Evolutionary conservation across 768 basidiomycete genomes (phyloP), one percentile per base, ranked within the genome.

Genomic region (Psilocybe azurescens): DNA sequence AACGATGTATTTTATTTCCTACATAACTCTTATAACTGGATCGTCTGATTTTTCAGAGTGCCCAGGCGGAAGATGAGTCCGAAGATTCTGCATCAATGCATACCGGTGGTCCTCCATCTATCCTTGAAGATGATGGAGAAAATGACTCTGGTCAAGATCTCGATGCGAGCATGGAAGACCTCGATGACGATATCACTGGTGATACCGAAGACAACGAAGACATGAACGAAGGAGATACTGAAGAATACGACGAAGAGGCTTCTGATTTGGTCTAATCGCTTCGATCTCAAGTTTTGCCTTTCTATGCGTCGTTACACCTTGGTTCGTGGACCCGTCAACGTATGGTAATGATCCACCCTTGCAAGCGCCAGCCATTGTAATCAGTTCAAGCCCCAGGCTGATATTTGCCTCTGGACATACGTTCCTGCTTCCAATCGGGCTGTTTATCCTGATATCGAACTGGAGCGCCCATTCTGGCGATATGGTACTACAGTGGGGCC

Each of bases 81-180:
- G 82, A 82, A n/a, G 82, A 81, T 20, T 78, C 78, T 29, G 76
- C 70, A 11, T 81, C 79, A 16, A 79, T 76, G 39, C 81, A 77
- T 24, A 78, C 77, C 10, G 77, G 74, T 30, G 79, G 71, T 6
- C 75, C 77, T 14, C 78, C 77, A 5, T 83, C 83, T 7, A 69
- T 78, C 1, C 72, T 75, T 8, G 83, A 82, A 62, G 84, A 82
- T 46, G 80, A 82, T 28, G 83, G 81, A 8, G 84, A 84, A 62
- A 80, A 81, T 46, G 79, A 80, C 57, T 79, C 84, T 66, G 70
- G 72, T 9, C 79, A 78, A 47, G 85, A 87, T 66, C 77, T 90
- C 47, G 89, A 90, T 71, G 84, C 82, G n/a, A 84, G 81, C 61
- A 85, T 91, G 79, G 82, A 89, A 66, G 80, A 86, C 60, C 69